These are phyloP conservation scores for Populus hybrid DNA, from an alignment of 441 rosid species.

Conservation along the genomic window DNA sequence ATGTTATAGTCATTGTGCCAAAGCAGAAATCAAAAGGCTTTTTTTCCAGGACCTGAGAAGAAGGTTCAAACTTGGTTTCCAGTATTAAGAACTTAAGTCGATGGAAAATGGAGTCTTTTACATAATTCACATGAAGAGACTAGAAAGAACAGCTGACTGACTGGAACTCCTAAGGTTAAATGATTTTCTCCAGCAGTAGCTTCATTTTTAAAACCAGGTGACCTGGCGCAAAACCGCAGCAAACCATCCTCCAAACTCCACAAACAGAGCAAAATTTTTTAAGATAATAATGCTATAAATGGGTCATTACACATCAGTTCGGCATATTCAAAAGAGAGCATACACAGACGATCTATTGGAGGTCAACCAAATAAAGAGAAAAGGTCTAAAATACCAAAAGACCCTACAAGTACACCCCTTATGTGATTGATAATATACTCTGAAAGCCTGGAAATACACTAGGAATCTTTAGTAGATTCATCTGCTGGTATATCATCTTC, in stretches of 20 bases:
- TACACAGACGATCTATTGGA: not conserved
- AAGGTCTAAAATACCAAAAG: not conserved
- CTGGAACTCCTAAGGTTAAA: not conserved
- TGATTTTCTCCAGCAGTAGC: not conserved
- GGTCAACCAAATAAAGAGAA: not conserved
- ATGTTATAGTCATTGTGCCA: not conserved
- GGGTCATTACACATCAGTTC: not conserved
- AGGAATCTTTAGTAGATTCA: slow-evolving; percentile 51
- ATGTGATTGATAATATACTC: slow-evolving; percentile 3
- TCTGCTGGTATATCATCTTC: slow-evolving; percentile 88
- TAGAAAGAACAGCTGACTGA: not conserved
- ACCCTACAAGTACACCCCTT: slow-evolving; percentile 2
- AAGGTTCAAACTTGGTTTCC: not conserved
- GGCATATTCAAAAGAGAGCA: not conserved
- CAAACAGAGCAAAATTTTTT: not conserved
- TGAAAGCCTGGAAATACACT: slow-evolving; percentile 1
- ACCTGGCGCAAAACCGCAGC: not conserved
- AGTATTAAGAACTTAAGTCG: not conserved
- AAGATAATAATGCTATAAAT: not conserved
- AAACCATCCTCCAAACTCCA: not conserved
- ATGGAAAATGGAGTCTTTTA: not conserved
- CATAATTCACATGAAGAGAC: not conserved
- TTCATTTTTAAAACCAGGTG: not conserved
- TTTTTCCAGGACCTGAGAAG: not conserved
- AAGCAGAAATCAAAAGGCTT: not conserved